phyloP scores from a whole-genome alignment of 495 filamentous ascomycete species.

The Hyaloscypha hepaticicola region DNA sequence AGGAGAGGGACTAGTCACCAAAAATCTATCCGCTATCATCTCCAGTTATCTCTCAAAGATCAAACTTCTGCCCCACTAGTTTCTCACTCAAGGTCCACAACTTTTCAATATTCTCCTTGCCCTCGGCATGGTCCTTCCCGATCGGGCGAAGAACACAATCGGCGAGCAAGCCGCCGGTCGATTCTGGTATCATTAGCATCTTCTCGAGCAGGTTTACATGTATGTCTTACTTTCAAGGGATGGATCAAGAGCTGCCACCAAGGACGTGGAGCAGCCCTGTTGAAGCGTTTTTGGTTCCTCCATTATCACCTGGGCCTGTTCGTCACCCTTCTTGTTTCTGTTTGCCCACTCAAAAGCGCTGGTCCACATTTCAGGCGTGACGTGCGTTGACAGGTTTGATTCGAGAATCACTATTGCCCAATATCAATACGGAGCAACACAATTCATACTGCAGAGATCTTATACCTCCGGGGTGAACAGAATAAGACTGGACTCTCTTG shows the following conservation, averaged over 20 bases:
- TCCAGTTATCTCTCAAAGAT: neutral
- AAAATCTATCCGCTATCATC: neutral
- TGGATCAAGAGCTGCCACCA: conserved; percentile 30
- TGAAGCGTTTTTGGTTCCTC: conserved; percentile 17
- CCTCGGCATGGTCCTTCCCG: neutral
- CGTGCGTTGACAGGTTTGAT: conserved; percentile 8
- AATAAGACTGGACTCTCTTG: conserved; percentile 32
- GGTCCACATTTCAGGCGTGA: conserved; percentile 4
- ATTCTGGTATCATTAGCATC: conserved; percentile 5
- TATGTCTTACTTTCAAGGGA: conserved; percentile 15
- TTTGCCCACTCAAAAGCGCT: conserved; percentile 2
- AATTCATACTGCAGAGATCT: neutral
- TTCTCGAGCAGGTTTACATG: neutral
- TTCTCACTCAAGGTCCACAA: conserved; percentile 27
- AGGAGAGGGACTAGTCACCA: neutral
- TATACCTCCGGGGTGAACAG: conserved; percentile 32
- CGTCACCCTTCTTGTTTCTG: neutral
- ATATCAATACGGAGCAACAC: neutral
- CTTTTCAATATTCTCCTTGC: conserved; percentile 17
- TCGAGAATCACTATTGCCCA: neutral
- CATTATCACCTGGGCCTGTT: conserved; percentile 1
- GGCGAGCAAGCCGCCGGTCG: conserved; percentile 10
- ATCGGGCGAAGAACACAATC: conserved; percentile 11
- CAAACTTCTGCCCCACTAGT: conserved; percentile 26
- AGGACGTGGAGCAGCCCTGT: conserved; percentile 22